These are phyloP conservation scores for Phaeoacremonium minimum DNA, from an alignment of 2,329 filamentous ascomycete species.

Conservation along the genomic window DNA sequence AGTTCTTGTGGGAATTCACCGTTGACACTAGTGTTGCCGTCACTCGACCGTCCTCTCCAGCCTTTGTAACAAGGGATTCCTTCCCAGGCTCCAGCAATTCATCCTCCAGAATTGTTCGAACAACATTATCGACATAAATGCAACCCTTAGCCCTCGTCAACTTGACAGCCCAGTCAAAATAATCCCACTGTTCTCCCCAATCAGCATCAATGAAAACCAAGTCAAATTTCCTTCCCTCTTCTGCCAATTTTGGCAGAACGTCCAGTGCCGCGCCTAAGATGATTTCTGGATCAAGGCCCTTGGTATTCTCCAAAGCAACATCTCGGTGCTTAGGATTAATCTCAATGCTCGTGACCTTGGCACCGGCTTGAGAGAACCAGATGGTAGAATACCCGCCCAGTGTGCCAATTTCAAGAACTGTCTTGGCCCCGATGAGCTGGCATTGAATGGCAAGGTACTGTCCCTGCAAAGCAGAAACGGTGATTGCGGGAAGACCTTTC, in stretches of 20 bases:
- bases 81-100: constrained; percentile 12
- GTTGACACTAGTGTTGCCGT: constrained; percentile 13
- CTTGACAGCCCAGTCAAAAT: constrained; percentile 39
- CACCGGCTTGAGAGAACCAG: constrained; percentile 39
- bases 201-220: constrained; percentile 51
- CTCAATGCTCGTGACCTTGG: constrained; percentile 47
- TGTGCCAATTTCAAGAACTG: constrained; percentile 49
- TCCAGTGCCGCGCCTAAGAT: constrained; percentile 38
- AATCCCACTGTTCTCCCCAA: constrained; percentile 42
- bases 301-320: constrained; percentile 40
- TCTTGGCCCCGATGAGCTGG: constrained; percentile 25
- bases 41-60: constrained; percentile 13
- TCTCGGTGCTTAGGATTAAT: constrained; percentile 37
- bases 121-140: constrained; percentile 48
- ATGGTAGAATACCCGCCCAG: constrained; percentile 50
- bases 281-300: constrained; percentile 37
- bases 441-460: constrained; percentile 33
- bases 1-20: constrained; percentile 7
- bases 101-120: constrained; percentile 24
- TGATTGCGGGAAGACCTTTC: constrained; percentile 30
- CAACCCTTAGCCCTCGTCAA: constrained; percentile 32
- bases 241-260: constrained; percentile 26
- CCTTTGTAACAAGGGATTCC: constrained; percentile 13
- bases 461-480: constrained; percentile 26
- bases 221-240: constrained; percentile 38